phyloP scores from a whole-genome alignment of 1,284 basidiomycete genomes.

The Microbotryomycetes sp. region DNA sequence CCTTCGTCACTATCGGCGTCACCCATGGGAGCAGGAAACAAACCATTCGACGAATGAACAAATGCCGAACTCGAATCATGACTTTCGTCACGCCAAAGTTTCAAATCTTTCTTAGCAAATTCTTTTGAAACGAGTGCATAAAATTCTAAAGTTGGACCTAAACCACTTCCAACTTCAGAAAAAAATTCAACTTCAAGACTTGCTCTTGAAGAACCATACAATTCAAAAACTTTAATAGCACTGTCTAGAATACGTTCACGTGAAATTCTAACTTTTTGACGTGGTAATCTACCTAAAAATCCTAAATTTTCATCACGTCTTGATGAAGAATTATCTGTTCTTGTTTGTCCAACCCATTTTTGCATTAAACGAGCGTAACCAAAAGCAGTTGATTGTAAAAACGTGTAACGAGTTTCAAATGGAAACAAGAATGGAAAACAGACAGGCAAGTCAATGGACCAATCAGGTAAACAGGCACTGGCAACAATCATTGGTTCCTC shows the following conservation, averaged over 20 bases:
- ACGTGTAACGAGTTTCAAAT: slow-evolving; percentile 92
- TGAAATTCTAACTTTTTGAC: slow-evolving; percentile 95
- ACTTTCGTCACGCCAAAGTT: slow-evolving; percentile 86
- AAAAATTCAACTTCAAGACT: slow-evolving; percentile 81
- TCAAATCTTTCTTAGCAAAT: slow-evolving; percentile 78
- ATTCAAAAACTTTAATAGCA: slow-evolving; percentile 90
- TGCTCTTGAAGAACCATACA: slow-evolving; percentile 82
- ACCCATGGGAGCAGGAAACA: slow-evolving; percentile 77
- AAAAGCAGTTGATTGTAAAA: slow-evolving; percentile 94
- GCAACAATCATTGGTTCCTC: slow-evolving; percentile 99
- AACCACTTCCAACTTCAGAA: slow-evolving; percentile 95
- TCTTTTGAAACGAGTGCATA: slow-evolving; percentile 90
- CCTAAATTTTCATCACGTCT: slow-evolving; percentile 83
- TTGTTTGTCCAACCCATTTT: slow-evolving; percentile 34
- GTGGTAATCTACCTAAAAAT: slow-evolving; percentile 81
- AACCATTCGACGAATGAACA: slow-evolving; percentile 58
- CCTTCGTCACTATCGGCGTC: slow-evolving; percentile 44
- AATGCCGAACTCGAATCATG: slow-evolving; percentile 34
- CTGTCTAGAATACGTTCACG: slow-evolving; percentile 90
- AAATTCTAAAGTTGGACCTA: slow-evolving; percentile 98
- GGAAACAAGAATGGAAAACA: slow-evolving; percentile 98
- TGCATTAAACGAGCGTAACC: slow-evolving; percentile 86
- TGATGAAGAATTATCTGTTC: slow-evolving; percentile 46
- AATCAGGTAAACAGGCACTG: slow-evolving; percentile 90
- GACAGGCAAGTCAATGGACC: slow-evolving; percentile 89